Percentiles rank a stretch among this genome's conserved stretches.
Conservation (phyloP, 768 basidiomycete species). For the Hygrocybe coccinea region DNA sequence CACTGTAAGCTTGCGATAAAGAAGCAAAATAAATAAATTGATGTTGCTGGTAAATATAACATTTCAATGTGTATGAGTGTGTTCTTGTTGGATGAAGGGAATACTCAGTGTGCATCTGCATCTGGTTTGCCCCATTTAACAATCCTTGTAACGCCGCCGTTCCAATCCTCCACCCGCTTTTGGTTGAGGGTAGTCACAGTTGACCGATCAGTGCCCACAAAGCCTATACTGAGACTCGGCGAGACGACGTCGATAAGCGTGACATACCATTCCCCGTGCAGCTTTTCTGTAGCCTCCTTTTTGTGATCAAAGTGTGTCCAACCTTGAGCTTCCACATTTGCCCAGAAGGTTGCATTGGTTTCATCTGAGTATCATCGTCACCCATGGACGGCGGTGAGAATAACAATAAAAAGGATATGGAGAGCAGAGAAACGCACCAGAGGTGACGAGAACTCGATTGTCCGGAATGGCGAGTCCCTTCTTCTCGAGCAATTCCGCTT, state of each 20-base stretch:
- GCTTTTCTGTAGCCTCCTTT: conserved; percentile 30
- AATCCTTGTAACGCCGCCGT: conserved; percentile 15
- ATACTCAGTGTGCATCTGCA: not conserved
- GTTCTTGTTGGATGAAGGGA: too few relatives aligned
- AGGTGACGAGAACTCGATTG: conserved; percentile 38
- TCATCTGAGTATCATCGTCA: conserved; percentile 34
- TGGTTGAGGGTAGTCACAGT: conserved; percentile 52
- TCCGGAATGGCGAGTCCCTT: conserved; percentile 27
- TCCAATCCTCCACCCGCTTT: conserved; percentile 55
- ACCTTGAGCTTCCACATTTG: conserved; percentile 33
- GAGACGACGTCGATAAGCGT: conserved; percentile 51
- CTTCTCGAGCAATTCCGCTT: conserved; percentile 30
- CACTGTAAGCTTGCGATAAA: not conserved
- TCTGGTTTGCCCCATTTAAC: not conserved
- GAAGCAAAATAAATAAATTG: too few relatives aligned
- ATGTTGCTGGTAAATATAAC: too few relatives aligned
- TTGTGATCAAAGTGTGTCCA: conserved; percentile 44
- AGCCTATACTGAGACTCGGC: conserved; percentile 51
- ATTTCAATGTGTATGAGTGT: not conserved
- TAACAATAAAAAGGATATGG: not conserved
- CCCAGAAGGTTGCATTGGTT: conserved; percentile 40
- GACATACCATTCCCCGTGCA: conserved; percentile 43
- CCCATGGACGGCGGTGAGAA: not conserved
- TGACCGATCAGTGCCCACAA: conserved; percentile 53
- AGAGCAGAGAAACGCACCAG: conserved; percentile 23